Evolutionary conservation across 257 asterid species (phyloP).

Genomic region (Plantago elongata): DNA sequence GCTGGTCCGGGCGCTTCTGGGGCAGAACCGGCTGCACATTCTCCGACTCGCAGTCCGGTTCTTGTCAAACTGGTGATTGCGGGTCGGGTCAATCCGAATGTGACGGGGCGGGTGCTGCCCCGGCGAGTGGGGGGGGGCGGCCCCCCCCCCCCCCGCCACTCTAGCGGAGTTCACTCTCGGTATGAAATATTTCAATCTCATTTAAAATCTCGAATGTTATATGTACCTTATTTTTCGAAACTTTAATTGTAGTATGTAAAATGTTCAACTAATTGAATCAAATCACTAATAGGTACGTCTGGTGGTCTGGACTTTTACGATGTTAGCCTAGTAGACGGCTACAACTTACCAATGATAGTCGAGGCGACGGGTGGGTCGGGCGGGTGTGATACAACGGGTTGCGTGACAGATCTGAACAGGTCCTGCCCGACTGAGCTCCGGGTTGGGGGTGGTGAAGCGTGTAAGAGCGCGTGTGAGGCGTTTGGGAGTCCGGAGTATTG

Average conservation of each 20-base stretch:
- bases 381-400: conserved; percentile 88
- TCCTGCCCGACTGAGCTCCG: conserved; percentile 82
- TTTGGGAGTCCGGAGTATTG: conserved; percentile 78
- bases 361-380: conserved; percentile 88
- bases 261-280: too few relatives aligned
- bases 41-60: conserved; percentile 49
- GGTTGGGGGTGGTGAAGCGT: conserved; percentile 59
- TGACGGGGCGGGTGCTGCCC: conserved; percentile 85
- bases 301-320: conserved; percentile 79
- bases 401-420: conserved; percentile 87
- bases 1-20: conserved; percentile 98
- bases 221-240: too few relatives aligned
- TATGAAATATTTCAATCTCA: neutral
- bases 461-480: conserved; percentile 94
- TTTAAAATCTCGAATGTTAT: too few relatives aligned
- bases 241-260: too few relatives aligned
- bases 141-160: conserved; percentile 91
- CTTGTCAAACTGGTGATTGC: conserved; percentile 78
- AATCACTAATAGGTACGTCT: neutral
- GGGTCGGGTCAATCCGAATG: conserved; percentile 79
- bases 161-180: conserved; percentile 89
- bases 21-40: conserved; percentile 76
- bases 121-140: too few relatives aligned
- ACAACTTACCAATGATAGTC: conserved; percentile 73
- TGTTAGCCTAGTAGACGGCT: conserved; percentile 94